Evolutionary conservation across 768 basidiomycete genomes (phyloP).

Genomic region (Tremella yokohamensis): DNA sequence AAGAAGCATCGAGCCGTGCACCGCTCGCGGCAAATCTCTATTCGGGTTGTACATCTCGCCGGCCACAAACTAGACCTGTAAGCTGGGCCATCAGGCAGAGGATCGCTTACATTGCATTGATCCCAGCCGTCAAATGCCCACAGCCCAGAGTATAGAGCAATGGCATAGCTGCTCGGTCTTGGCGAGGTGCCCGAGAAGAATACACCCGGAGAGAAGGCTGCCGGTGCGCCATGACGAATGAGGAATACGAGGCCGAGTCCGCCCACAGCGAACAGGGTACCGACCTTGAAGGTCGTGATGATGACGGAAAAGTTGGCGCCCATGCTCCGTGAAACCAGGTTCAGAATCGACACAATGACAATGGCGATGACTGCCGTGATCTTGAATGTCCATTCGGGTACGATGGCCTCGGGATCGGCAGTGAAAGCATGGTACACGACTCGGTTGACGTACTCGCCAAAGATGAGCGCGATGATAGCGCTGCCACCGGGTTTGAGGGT

Average conservation of each 20-base stretch:
- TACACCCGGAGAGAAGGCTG: conserved; percentile 51
- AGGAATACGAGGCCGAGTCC: conserved; percentile 68
- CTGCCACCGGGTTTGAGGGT: conserved; percentile 65
- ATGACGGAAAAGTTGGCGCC: conserved; percentile 78
- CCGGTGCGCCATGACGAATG: conserved; percentile 32
- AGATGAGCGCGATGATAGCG: conserved; percentile 73
- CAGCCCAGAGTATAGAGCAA: conserved; percentile 91
- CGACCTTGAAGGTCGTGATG: conserved; percentile 74
- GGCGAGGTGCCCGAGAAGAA: conserved; percentile 69
- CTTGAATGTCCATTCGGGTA: conserved; percentile 90
- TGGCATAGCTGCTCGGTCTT: conserved; percentile 78
- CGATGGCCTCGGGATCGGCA: conserved; percentile 63
- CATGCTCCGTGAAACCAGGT: conserved; percentile 69
- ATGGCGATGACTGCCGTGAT: conserved; percentile 74
- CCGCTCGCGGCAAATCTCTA: conserved; percentile 80
- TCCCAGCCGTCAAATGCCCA: conserved; percentile 98
- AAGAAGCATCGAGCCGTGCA: conserved; percentile 82
- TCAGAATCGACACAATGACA: conserved; percentile 67
- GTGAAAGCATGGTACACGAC: conserved; percentile 75
- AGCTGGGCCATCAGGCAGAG: not conserved
- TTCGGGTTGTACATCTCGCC: conserved; percentile 79
- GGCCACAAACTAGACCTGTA: conserved; percentile 61
- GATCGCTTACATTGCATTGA: conserved; percentile 55
- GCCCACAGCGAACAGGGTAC: conserved; percentile 58
- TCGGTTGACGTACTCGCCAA: conserved; percentile 79